Percentiles rank a stretch among this genome's conserved stretches.
Evolutionary conservation across 805 yeast species (phyloP).

Genomic region (Nakazawaea pomicola): DNA sequence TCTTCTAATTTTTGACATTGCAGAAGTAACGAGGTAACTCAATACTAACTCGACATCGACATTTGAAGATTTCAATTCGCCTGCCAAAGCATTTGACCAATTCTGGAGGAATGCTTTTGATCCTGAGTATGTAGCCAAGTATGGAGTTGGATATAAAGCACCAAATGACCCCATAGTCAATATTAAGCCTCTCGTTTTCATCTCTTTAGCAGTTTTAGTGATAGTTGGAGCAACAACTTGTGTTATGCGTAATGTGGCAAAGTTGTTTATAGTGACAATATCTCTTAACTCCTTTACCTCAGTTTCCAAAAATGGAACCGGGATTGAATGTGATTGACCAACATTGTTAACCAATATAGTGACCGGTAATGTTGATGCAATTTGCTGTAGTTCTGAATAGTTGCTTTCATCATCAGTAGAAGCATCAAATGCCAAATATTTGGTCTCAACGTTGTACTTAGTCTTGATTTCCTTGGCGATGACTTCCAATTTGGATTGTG

Average conservation of each 20-base stretch:
- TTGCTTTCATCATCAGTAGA: conserved; percentile 54
- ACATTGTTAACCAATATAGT: conserved; percentile 86
- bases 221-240: conserved; percentile 75
- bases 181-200: conserved; percentile 62
- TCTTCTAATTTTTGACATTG: conserved; percentile 90
- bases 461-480: conserved; percentile 58
- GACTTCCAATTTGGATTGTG: conserved; percentile 65
- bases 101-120: conserved; percentile 92
- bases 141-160: conserved; percentile 89
- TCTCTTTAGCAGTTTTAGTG: conserved; percentile 36
- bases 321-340: conserved; percentile 91
- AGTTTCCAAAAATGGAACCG: conserved; percentile 88
- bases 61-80: conserved; percentile 63
- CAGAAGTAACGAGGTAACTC: conserved; percentile 88
- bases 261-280: conserved; percentile 81
- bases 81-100: conserved; percentile 88
- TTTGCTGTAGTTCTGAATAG: conserved; percentile 45
- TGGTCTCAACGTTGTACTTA: conserved; percentile 58
- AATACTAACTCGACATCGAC: conserved; percentile 84
- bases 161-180: conserved; percentile 97
- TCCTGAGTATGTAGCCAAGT: conserved; percentile 90
- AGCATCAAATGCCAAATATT: conserved; percentile 73
- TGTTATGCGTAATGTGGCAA: conserved; percentile 80
- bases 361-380: conserved; percentile 51
- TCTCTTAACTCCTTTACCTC: conserved; percentile 65